Conservation (phyloP, 1,139 yeast genomes). For the Pichia terricola region DNA sequence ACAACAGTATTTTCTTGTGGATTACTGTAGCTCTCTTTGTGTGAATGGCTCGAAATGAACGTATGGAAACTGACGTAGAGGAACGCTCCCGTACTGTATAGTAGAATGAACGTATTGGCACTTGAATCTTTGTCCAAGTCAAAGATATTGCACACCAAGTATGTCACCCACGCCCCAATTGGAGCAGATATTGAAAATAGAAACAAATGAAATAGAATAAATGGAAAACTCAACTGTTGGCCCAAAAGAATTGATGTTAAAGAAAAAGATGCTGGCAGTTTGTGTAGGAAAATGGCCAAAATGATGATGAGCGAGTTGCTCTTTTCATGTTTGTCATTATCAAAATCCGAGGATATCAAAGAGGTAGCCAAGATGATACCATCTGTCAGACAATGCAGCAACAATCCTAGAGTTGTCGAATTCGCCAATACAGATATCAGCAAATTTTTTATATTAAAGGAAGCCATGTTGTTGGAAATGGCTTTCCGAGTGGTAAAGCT, state of each 20-base stretch:
- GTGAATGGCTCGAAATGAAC: conserved; percentile 25
- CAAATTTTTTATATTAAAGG: conserved; percentile 1
- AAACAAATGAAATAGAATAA: conserved; percentile 31
- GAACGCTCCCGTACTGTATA: conserved; percentile 68
- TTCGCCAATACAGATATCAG: conserved; percentile 17
- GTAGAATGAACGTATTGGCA: conserved; percentile 18
- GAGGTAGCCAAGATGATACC: conserved; percentile 66
- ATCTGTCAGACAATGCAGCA: conserved; percentile 62
- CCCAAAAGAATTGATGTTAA: conserved; percentile 46
- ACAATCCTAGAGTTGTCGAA: conserved; percentile 50
- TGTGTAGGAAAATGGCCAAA: conserved; percentile 61
- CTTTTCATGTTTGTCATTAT: conserved; percentile 2
- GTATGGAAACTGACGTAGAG: conserved; percentile 62
- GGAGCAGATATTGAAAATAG: conserved; percentile 39
- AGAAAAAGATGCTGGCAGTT: conserved; percentile 70
- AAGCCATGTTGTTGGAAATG: background rate
- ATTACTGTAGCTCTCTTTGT: conserved; percentile 17
- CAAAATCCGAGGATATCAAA: conserved; percentile 4
- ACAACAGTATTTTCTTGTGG: too few species aligned
- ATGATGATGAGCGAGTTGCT: conserved; percentile 31
- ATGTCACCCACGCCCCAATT: conserved; percentile 33
- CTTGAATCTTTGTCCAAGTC: conserved; percentile 11
- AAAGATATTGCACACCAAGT: conserved; percentile 18
- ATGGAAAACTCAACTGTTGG: conserved; percentile 20
- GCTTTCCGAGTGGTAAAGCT: too few species aligned